These are phyloP conservation scores for Globisporangium heterothallicum DNA, from an alignment of 352 stramenopile genomes.

Conservation along the genomic window DNA sequence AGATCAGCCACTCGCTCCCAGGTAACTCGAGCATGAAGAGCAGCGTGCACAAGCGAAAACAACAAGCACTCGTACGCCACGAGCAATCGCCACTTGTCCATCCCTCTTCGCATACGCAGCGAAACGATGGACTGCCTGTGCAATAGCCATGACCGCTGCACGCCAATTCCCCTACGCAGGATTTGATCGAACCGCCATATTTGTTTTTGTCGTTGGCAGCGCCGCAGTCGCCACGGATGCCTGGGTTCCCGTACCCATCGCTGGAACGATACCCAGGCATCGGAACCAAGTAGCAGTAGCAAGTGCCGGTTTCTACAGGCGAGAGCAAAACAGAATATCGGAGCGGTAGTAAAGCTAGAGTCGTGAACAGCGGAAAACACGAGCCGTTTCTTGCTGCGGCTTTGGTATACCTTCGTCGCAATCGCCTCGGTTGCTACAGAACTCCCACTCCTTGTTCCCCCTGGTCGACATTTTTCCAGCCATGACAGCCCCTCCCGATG, in stretches of 20 bases:
- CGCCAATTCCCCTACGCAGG: slow-evolving; percentile 57
- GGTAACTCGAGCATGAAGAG: too few species aligned
- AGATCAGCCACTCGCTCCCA: too few species aligned
- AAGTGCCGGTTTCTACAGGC: slow-evolving; percentile 35
- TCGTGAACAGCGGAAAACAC: too few species aligned
- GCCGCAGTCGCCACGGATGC: slow-evolving; percentile 89
- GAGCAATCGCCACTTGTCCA: slow-evolving; percentile 69
- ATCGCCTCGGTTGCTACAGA: slow-evolving; percentile 85
- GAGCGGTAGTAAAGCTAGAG: too few species aligned
- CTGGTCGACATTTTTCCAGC: slow-evolving; percentile 38
- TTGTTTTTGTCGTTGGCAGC: slow-evolving; percentile 77
- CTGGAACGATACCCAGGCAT: slow-evolving; percentile 81
- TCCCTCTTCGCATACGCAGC: slow-evolving; percentile 52
- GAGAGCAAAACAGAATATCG: slow-evolving; percentile 14
- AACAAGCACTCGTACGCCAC: slow-evolving; percentile 23
- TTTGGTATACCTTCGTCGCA: slow-evolving; percentile 73
- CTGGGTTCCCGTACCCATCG: slow-evolving; percentile 82
- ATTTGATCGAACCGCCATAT: slow-evolving; percentile 53
- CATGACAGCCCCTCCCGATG: slow-evolving; percentile 35
- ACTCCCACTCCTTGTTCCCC: slow-evolving; percentile 86
- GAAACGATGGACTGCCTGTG: slow-evolving; percentile 42
- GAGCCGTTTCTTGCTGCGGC: too few species aligned
- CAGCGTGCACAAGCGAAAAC: neutral
- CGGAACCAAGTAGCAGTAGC: slow-evolving; percentile 49
- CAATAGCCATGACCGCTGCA: slow-evolving; percentile 76